phyloP scores from a whole-genome alignment of 352 stramenopile genomes.

The Globisporangium uncinulatum region DNA sequence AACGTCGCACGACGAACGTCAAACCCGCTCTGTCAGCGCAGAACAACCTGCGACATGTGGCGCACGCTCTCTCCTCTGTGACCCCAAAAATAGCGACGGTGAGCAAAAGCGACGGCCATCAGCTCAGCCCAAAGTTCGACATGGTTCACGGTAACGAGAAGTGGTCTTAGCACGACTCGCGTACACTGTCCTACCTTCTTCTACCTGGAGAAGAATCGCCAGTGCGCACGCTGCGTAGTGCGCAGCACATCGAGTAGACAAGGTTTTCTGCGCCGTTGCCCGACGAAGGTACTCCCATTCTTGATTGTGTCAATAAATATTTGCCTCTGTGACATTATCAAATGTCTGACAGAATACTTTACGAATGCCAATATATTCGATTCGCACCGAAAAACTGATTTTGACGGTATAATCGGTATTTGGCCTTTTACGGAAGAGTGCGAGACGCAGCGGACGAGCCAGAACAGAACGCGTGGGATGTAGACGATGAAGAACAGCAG shows the following conservation, averaged over 20 bases:
- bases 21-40: too few species aligned
- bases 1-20: too few species aligned
- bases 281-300: not conserved
- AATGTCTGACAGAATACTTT: too few species aligned
- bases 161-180: not conserved
- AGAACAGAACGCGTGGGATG: not conserved
- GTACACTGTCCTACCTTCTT: not conserved
- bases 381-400: conserved; percentile 3
- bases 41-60: too few species aligned
- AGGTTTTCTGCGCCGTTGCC: not conserved
- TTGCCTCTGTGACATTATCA: too few species aligned
- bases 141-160: not conserved
- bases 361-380: conserved; percentile 1
- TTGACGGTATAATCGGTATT: conserved; percentile 12
- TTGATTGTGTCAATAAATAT: too few species aligned
- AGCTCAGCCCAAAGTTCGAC: not conserved
- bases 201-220: not conserved
- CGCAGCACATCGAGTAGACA: not conserved
- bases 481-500: not conserved
- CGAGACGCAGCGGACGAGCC: conserved; percentile 5
- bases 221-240: not conserved
- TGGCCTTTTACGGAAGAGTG: conserved; percentile 6
- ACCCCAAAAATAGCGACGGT: too few species aligned
- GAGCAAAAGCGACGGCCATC: not conserved
- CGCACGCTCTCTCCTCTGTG: too few species aligned